These are phyloP conservation scores for Diaporthe helianthi DNA, from an alignment of 2,329 filamentous ascomycete genomes.

Conservation along the genomic window DNA sequence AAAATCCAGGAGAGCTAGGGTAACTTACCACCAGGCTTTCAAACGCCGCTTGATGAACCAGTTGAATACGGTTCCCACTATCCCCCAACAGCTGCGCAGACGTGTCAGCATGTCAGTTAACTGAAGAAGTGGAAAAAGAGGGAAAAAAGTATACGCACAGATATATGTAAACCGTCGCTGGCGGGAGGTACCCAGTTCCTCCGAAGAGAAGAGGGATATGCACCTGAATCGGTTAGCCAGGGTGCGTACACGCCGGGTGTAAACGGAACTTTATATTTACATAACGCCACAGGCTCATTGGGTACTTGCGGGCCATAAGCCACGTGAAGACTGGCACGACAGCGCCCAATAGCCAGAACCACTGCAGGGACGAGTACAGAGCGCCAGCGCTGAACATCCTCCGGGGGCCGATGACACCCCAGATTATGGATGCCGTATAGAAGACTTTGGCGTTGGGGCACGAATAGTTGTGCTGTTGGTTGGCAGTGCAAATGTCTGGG, in stretches of 20 bases:
- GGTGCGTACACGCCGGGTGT: too few species aligned
- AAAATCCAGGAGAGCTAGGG: not conserved
- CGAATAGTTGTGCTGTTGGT: constrained; percentile 63
- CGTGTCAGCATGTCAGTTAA: not conserved
- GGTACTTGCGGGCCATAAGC: constrained; percentile 66
- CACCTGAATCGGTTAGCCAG: too few species aligned
- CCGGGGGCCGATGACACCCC: constrained; percentile 75
- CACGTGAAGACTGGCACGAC: constrained; percentile 69
- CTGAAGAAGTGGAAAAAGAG: not conserved
- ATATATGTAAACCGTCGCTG: constrained; percentile 75
- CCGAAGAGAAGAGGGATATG: constrained; percentile 74
- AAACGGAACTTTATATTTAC: constrained; percentile 44
- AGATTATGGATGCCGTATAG: constrained; percentile 75
- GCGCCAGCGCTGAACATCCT: constrained; percentile 71
- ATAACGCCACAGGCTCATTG: constrained; percentile 67
- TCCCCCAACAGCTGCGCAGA: constrained; percentile 62
- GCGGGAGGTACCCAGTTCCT: constrained; percentile 68
- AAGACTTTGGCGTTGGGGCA: constrained; percentile 62
- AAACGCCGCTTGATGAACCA: constrained; percentile 69
- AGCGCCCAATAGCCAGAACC: constrained; percentile 74
- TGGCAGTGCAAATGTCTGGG: constrained; percentile 62
- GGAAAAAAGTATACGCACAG: constrained; percentile 46
- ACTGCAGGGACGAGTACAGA: constrained; percentile 70
- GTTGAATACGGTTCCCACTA: constrained; percentile 73
- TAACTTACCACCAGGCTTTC: constrained; percentile 71